Evolutionary conservation across 371 early-diverging fungal species (phyloP), one percentile per base, ranked within the genome.

Genomic region (Coemansia sp.): DNA sequence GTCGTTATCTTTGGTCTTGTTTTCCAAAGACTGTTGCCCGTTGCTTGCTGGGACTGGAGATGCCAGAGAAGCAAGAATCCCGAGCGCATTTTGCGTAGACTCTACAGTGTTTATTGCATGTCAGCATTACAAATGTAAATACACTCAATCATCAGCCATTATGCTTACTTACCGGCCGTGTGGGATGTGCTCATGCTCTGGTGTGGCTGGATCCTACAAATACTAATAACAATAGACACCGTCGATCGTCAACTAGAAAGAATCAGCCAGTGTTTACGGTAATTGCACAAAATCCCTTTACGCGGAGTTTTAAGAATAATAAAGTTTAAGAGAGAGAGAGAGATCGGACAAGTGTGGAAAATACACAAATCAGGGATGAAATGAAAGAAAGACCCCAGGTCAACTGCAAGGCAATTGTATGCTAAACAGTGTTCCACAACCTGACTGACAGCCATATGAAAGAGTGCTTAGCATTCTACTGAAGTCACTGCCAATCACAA

Each of bases 51-150:
- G 55, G 2, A 59, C 51, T 4, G 77, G 77, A 45, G 72, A 72
- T 8, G 77, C 77, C 50, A 77, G 39, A 3, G 72, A 59, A 5
- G 77, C 77, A 5, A 77, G 77, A 22, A 77, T 68, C 3, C 77
- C 73, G 13, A 77, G 55, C 5, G 72, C 66, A 21, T 69, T 66
- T 27, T 66, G 51, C 7, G 60, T 18, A 8, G 58, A 50, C 37
- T 58, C 69, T 72, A 77, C 55, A 64, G 18, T 5, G 8, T 21
- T 18, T 18, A 21, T 21, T 48, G 3, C 27, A 39, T 21, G 24
- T 59, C 22, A 14, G 59, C 24, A 39, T 22, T 14, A 21, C 4
- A 10, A 18, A n/a, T 10, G 34, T 31, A 22, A 62, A 37, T 37
- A 40, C 22, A 21, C 27, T 18, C 58, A 58, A 5, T 22, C 0